These are phyloP conservation scores for Pelagophyceae sp. DNA, from an alignment of 352 stramenopile genomes.

Conservation along the genomic window DNA sequence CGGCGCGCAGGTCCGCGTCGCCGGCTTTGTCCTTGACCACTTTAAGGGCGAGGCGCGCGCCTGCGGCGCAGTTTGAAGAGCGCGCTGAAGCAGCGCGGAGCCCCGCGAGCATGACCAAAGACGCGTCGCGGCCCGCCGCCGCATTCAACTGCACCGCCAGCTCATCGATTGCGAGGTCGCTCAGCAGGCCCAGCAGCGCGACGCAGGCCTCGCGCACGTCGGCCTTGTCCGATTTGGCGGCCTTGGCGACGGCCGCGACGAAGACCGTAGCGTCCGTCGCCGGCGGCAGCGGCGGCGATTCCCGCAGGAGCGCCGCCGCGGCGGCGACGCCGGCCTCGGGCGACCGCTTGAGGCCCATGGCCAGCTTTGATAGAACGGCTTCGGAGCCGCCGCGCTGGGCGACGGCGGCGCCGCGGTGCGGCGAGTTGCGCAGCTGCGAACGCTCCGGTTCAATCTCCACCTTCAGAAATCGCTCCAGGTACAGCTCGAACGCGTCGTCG, in stretches of 20 bases:
- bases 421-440: too few species aligned
- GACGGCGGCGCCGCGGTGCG: too few species aligned
- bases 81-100: not conserved
- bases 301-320: not conserved
- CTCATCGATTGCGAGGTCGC: not conserved
- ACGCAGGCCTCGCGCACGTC: not conserved
- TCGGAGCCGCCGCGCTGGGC: too few species aligned
- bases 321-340: not conserved
- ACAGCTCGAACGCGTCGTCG: too few species aligned
- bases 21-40: not conserved
- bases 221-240: not conserved
- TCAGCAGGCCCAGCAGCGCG: not conserved
- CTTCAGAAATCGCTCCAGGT: too few species aligned
- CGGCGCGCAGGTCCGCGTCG: not conserved
- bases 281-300: not conserved
- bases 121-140: not conserved
- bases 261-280: not conserved
- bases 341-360: not conserved
- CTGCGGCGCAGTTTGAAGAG: not conserved
- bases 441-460: too few species aligned
- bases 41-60: not conserved
- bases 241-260: not conserved
- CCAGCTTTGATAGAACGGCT: too few species aligned
- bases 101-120: not conserved
- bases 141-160: not conserved